Evolutionary conservation across 257 asterid species (phyloP).

Genomic region (Euphrasia confusa): DNA sequence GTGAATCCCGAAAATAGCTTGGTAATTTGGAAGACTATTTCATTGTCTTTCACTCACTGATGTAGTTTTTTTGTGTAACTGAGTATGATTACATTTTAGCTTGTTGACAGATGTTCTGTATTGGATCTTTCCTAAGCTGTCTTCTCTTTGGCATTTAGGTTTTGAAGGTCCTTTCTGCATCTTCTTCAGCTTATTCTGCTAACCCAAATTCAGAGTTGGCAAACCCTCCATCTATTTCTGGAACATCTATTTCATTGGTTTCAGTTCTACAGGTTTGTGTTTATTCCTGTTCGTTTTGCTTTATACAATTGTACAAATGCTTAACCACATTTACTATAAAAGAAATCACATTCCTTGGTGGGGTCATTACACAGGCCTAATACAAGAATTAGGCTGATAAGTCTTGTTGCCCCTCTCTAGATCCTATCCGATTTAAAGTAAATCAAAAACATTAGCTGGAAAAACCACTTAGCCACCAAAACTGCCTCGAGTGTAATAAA

Average conservation of each 20-base stretch:
- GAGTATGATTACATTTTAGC: not conserved
- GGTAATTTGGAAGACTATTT: conserved; percentile 33
- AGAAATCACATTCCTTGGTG: too few relatives aligned
- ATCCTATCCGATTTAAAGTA: too few relatives aligned
- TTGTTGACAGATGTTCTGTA: not conserved
- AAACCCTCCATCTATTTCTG: conserved; percentile 49
- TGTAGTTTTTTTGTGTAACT: conserved; percentile 3
- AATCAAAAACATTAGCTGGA: not conserved
- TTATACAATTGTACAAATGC: not conserved
- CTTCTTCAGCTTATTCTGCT: conserved; percentile 64
- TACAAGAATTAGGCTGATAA: too few relatives aligned
- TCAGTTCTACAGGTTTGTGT: conserved; percentile 53
- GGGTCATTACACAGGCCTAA: too few relatives aligned
- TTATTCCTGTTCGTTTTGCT: not conserved
- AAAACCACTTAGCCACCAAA: conserved; percentile 1
- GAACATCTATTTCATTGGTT: conserved; percentile 57
- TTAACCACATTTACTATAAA: not conserved
- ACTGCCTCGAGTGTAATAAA: not conserved
- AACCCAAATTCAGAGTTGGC: conserved; percentile 50
- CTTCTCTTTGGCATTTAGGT: conserved; percentile 34
- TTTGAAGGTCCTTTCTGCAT: conserved; percentile 61
- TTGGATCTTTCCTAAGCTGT: conserved; percentile 1
- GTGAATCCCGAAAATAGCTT: conserved; percentile 51
- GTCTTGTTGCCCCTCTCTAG: too few relatives aligned
- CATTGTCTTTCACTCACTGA: conserved; percentile 13